phyloP scores from a whole-genome alignment of 148 eudicot genomes.

The Spergularia bocconei region DNA sequence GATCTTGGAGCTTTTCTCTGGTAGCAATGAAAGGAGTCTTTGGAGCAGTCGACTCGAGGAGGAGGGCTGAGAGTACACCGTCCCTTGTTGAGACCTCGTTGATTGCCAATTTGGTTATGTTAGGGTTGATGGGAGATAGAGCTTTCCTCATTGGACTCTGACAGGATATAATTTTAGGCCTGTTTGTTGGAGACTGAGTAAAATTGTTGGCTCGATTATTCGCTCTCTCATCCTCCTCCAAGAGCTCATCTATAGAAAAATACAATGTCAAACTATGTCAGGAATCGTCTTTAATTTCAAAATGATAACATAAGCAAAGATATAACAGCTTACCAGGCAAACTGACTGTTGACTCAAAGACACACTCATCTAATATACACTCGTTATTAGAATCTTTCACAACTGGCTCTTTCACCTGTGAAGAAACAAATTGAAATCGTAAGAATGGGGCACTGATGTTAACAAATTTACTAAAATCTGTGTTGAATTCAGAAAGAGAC shows the following conservation, averaged over 20 bases:
- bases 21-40: slow-evolving; percentile 34
- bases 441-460: not conserved
- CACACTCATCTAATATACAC: slow-evolving; percentile 5
- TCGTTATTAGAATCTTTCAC: slow-evolving; percentile 11
- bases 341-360: slow-evolving; percentile 20
- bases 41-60: slow-evolving; percentile 44
- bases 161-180: slow-evolving; percentile 32
- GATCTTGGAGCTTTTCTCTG: slow-evolving; percentile 37
- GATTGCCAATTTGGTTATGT: slow-evolving; percentile 27
- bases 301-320: not conserved
- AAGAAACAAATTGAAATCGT: not conserved
- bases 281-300: not conserved
- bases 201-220: slow-evolving; percentile 14
- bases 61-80: slow-evolving; percentile 21
- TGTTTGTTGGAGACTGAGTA: slow-evolving; percentile 33
- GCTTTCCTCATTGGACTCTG: slow-evolving; percentile 56
- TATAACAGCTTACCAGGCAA: slow-evolving; percentile 36
- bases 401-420: slow-evolving; percentile 9
- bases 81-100: slow-evolving; percentile 39
- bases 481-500: not conserved
- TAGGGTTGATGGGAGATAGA: slow-evolving; percentile 56
- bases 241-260: slow-evolving; percentile 33
- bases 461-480: too few species aligned
- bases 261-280: slow-evolving; percentile 1
- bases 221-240: slow-evolving; percentile 23